Base-by-base conservation (phyloP, 768 basidiomycete species). In the Tylopilus plumbeoviolaceoides region DNA sequence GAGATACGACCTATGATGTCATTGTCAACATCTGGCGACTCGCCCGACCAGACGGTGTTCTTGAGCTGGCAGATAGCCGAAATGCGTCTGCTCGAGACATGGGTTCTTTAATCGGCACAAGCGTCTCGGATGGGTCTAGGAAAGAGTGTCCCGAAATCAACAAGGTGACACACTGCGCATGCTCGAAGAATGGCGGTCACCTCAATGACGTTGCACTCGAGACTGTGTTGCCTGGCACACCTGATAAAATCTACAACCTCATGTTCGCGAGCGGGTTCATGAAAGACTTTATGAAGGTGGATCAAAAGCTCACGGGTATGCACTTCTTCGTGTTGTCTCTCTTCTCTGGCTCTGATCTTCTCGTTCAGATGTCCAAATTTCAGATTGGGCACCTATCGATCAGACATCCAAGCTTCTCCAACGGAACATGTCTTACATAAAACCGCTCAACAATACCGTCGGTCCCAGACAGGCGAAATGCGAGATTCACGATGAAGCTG, bases 401-500 rank as follows among this genome's bases (percentile, higher is more conserved):
- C 73, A 80, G 0, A 82, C 78, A 14, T 81, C 84, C 31, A 81
- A 84, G 50, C 78, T 91, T 38, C 81, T 97, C 10, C 77, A 84
- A 25, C 82, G 95, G 10, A 90, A 92, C 57, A 93, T 95, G 84
- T 91, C 91, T 25, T 99, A 98, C 70, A 95, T 98, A 73, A 98
- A 95, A 67, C 95, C 94, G 0, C 74, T 99, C 28, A 83, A 80
- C 57, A 94, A 82, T 1, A 83, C 85, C 50, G 81, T 99, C 28
- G 97, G 97, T 0, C 97, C 95, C 1, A 95, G 84, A 66, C 89
- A 91, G 69, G 93, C 95, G 15, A 95, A 95, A 67, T 99, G 97
- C 73, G 91, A 98, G 72, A 85, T 98, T 53, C 79, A 80, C 45
- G 95, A 99, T 63, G 93, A 97, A 73, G 82, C 79, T 49, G 75